A percentile compares a stretch with the other conserved stretches of the same genome.
phyloP scores from a whole-genome alignment of 306 rosid species.

The Fragaria iinumae region DNA sequence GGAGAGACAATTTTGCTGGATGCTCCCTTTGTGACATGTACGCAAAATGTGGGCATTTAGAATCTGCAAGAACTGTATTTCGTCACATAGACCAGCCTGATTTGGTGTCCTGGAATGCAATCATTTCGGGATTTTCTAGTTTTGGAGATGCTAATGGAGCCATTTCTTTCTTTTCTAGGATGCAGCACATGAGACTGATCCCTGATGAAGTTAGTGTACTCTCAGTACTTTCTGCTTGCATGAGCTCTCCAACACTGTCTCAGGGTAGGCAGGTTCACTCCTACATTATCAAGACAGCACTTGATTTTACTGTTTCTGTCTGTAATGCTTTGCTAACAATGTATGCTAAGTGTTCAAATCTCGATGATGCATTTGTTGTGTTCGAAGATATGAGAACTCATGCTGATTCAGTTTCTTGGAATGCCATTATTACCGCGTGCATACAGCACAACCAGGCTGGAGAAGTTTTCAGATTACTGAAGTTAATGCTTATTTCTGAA shows the following conservation, averaged over 20 bases:
- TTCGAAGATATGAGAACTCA: constrained; percentile 37
- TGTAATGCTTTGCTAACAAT: constrained; percentile 60
- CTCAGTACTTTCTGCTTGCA: constrained; percentile 59
- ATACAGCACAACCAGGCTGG: constrained; percentile 55
- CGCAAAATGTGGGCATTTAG: constrained; percentile 55
- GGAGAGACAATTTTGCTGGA: constrained; percentile 57
- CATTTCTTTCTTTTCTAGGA: constrained; percentile 42
- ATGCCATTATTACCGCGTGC: constrained; percentile 65
- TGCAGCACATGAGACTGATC: constrained; percentile 43
- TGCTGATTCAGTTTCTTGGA: constrained; percentile 71
- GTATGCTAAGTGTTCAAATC: constrained; percentile 68
- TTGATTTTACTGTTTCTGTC: constrained; percentile 41
- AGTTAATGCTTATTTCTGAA: constrained; percentile 50
- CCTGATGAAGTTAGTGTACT: constrained; percentile 61
- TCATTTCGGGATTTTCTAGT: constrained; percentile 60
- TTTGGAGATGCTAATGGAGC: constrained; percentile 49
- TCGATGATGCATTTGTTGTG: constrained; percentile 47
- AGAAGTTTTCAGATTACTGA: constrained; percentile 52
- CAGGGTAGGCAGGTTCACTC: constrained; percentile 77
- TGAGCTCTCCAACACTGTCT: constrained; percentile 42
- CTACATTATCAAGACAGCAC: constrained; percentile 41
- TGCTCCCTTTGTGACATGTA: constrained; percentile 85
- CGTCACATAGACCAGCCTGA: constrained; percentile 56
- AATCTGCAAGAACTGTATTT: constrained; percentile 51
- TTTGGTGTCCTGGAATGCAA: constrained; percentile 76